A percentile compares a stretch with the other conserved stretches of the same genome.
phyloP scores from a whole-genome alignment of 164 flowering plant species.

The Saururus chinensis region DNA sequence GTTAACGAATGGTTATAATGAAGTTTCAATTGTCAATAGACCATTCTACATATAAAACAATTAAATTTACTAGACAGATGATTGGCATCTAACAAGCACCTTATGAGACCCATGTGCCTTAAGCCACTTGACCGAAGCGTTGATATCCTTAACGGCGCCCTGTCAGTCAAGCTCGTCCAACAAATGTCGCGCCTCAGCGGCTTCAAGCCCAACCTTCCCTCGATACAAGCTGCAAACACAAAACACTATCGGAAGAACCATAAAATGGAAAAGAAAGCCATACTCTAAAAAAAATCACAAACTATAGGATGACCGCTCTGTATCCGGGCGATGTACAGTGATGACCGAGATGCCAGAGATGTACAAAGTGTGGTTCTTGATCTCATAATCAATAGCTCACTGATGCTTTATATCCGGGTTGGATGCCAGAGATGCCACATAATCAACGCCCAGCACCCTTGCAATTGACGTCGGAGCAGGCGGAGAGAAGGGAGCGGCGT shows the following conservation, averaged over 20 bases:
- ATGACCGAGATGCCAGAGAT: slow-evolving; percentile 71
- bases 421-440: too few species aligned
- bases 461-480: too few species aligned
- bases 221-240: slow-evolving; percentile 52
- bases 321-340: slow-evolving; percentile 67
- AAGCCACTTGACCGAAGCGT: slow-evolving; percentile 89
- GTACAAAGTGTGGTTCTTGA: slow-evolving; percentile 79
- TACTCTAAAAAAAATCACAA: slow-evolving; percentile 10
- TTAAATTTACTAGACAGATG: too few species aligned
- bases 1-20: neutral
- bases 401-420: too few species aligned
- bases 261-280: neutral
- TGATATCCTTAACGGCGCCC: slow-evolving; percentile 92
- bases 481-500: slow-evolving; percentile 5
- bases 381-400: slow-evolving; percentile 87
- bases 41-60: neutral
- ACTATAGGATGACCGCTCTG: slow-evolving; percentile 94
- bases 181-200: slow-evolving; percentile 90
- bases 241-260: neutral
- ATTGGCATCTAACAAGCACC: slow-evolving; percentile 24
- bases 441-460: slow-evolving; percentile 12
- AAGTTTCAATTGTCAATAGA: neutral
- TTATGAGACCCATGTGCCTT: slow-evolving; percentile 88
- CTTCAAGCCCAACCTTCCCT: slow-evolving; percentile 92
- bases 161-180: slow-evolving; percentile 92